Evolutionary conservation across 768 basidiomycete genomes (phyloP).

Genomic region (Lactarius psammicola): DNA sequence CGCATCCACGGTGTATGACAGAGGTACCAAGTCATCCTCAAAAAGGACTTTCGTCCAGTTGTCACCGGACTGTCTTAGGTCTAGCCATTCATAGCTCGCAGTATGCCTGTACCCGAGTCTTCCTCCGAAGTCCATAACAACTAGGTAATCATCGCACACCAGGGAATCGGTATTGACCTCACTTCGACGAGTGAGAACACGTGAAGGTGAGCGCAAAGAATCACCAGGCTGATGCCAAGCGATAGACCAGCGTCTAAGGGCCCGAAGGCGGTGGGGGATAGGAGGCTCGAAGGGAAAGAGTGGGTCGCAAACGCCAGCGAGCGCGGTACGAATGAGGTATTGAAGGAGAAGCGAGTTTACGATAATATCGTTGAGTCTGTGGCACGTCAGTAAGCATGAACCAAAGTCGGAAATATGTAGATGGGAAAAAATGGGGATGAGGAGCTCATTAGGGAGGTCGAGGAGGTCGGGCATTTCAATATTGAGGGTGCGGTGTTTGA

Average conservation of each 20-base stretch:
- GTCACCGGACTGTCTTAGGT: neutral
- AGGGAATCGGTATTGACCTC: neutral
- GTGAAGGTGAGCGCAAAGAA: neutral
- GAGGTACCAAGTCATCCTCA: neutral
- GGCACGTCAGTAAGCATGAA: slow-evolving; percentile 10
- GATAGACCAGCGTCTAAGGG: neutral
- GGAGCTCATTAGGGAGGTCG: slow-evolving; percentile 11
- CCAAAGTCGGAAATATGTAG: neutral
- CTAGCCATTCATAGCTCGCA: slow-evolving; percentile 6
- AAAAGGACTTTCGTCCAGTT: slow-evolving; percentile 3
- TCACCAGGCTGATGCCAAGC: neutral
- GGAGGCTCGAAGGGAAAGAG: neutral
- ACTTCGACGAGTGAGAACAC: neutral
- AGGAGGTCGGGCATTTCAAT: slow-evolving; percentile 1
- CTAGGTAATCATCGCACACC: slow-evolving; percentile 11
- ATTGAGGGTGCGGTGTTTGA: too few species aligned
- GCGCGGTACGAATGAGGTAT: slow-evolving; percentile 4
- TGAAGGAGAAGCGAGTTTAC: slow-evolving; percentile 3
- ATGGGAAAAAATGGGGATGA: slow-evolving; percentile 4
- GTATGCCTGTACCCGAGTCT: neutral
- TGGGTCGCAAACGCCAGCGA: slow-evolving; percentile 9
- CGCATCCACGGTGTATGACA: neutral
- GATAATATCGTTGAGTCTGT: neutral
- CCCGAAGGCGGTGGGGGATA: neutral
- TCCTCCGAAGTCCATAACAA: slow-evolving; percentile 1